Evolutionary conservation across 257 asterid genomes (phyloP), one percentile per base, ranked within the genome.

Genomic region (Marsdenia floribunda): DNA sequence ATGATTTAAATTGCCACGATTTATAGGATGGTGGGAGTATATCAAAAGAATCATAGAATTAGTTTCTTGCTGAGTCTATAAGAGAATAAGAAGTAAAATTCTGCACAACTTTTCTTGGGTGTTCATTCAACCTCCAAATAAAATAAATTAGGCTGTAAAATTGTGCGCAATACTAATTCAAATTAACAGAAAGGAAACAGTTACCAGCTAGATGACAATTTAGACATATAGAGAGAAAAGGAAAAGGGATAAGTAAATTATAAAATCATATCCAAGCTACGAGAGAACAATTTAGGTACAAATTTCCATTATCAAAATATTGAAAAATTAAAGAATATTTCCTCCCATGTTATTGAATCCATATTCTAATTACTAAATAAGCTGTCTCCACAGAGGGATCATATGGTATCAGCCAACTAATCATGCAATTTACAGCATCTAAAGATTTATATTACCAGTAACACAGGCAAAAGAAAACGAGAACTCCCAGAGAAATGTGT

Each of bases 401-500:
- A 21, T 7, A 68, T n/a, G 8, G 33, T 10, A 54, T 21, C 54
- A 67, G 24, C 35, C 53, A 68, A 42, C 22, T 70, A 57, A n/a
- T 24, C 37, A 75, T 54, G 35, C 68, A 67, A 67, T n/a, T 29
- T 35, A 16, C 3, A 33, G 18, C 68, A 63, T 33, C 10, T 0
- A 3, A 60, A 4, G 76, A 63, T 50, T 47, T 38, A 68, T 75
- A 89, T 88, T 82, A 91, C 99, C 96, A 95, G 93, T 66, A 95
- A 87, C 38, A 85, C 86, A 52, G 98, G 97, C 79, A 95, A 88
- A 63, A 95, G 73, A 86, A 90, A 86, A 68, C 99, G 98, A 80
- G 97, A 89, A 79, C 61, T 89, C 79, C 87, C 87, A 13, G 97
- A 90, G 83, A 92, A 95, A 90, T 90, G 84, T 47, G 97, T 83